Evolutionary conservation across 1,284 basidiomycete genomes (phyloP).

Genomic region (Irpex rosettiformis): DNA sequence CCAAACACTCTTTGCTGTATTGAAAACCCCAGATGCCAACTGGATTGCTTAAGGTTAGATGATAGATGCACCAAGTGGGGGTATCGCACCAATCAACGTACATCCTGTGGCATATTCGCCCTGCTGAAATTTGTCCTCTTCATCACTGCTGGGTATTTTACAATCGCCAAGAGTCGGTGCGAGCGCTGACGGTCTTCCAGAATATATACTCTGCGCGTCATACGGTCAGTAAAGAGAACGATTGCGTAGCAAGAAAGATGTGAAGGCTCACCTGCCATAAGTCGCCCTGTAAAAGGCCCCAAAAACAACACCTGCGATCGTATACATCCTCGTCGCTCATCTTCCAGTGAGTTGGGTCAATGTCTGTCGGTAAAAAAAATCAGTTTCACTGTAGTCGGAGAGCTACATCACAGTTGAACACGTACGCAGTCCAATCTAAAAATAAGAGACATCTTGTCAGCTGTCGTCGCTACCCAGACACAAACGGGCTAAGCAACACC

Average conservation of each 20-base stretch:
- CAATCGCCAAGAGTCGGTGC: constrained; percentile 39
- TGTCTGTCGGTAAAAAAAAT: constrained; percentile 32
- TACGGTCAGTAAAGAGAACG: neutral
- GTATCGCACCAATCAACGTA: constrained; percentile 25
- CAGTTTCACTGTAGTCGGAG: constrained; percentile 1
- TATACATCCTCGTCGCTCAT: constrained; percentile 47
- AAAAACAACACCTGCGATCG: constrained; percentile 51
- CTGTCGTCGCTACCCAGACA: neutral
- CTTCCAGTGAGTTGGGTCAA: constrained; percentile 53
- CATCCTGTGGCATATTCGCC: constrained; percentile 43
- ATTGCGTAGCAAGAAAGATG: constrained; percentile 7
- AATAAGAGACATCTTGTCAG: neutral
- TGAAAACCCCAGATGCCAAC: constrained; percentile 47
- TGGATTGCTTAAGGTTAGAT: constrained; percentile 17
- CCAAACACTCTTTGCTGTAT: constrained; percentile 37
- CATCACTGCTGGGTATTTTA: constrained; percentile 39
- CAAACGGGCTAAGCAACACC: constrained; percentile 15
- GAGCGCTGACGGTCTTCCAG: constrained; percentile 46
- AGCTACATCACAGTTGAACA: constrained; percentile 7
- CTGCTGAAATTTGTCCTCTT: constrained; percentile 39
- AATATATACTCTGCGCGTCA: constrained; percentile 43
- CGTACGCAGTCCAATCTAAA: constrained; percentile 48
- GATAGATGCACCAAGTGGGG: neutral
- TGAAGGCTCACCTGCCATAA: constrained; percentile 41
- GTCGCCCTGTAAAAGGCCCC: constrained; percentile 44